phyloP scores from a whole-genome alignment of 2,329 filamentous ascomycete genomes.

The Cordyceps pruinosa region DNA sequence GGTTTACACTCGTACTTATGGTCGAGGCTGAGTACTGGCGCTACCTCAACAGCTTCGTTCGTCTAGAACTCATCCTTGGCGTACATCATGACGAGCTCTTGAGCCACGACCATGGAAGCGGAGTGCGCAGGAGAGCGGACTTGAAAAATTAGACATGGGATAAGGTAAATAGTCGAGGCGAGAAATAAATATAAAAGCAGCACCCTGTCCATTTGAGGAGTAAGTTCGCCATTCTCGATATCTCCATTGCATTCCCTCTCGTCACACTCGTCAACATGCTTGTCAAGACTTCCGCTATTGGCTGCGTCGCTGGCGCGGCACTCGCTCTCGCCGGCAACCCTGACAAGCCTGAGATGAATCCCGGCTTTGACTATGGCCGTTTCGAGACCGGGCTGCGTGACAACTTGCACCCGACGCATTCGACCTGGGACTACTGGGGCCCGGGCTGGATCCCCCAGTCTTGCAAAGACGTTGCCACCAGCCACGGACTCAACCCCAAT shows the following conservation, averaged over 20 bases:
- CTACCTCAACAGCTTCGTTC: not conserved
- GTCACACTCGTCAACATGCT: not conserved
- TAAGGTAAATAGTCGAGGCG: not conserved
- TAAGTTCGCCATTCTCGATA: not conserved
- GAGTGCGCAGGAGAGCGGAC: not conserved
- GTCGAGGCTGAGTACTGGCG: not conserved
- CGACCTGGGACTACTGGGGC: constrained; percentile 8
- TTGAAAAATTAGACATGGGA: not conserved
- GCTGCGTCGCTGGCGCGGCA: not conserved
- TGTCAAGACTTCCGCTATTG: not conserved
- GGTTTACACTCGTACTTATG: not conserved
- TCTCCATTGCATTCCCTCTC: not conserved
- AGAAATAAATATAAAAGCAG: not conserved
- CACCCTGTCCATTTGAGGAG: not conserved
- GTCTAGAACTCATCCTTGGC: not conserved
- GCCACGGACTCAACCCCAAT: constrained; percentile 13
- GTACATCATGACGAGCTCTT: not conserved
- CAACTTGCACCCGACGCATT: constrained; percentile 10
- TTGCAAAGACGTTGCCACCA: constrained; percentile 4
- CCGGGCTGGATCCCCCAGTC: constrained; percentile 9
- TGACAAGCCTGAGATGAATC: constrained; percentile 11
- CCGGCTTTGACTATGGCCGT: constrained; percentile 5
- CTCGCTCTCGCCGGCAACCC: constrained; percentile 9
- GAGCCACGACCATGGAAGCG: not conserved
- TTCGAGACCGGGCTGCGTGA: constrained; percentile 3